Base-by-base conservation (phyloP, 2,329 filamentous ascomycete genomes). In the Pseudogymnoascus verrucosus region DNA sequence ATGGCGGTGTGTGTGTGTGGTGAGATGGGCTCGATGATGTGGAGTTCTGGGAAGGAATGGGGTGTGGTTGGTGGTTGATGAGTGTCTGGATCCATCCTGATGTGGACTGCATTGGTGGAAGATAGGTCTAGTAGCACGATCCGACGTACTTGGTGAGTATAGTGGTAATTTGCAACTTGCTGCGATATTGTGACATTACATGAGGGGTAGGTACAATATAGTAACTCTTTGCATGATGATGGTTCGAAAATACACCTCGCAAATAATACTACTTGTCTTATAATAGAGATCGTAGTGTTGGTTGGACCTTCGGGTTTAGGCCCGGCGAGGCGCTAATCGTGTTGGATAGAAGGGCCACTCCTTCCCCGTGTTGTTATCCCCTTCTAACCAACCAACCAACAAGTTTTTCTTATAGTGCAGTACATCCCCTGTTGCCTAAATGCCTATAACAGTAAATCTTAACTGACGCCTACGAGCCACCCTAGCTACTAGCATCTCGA, bases 1-100 rank as follows among this genome's bases (percentile, higher is more conserved):
- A 78, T 75, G 16, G 78, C 57, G 1, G 76, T 75, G 59, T 78
- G 75, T 0, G 68, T 73, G 37, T 76, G 72, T 37, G 36, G 26
- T 16, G 63, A 37, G n/a, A 57, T 61, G 8, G 70, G 67, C 26
- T 64, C 36, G 28, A 68, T 62, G 8, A 71, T 67, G 63, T 70
- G 64, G 19, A 66, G 67, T 14, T 26, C 39, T 51, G 62, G 47
- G 26, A 54, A 54, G 14, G 47, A 31, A 1, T 16, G 14, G 7
- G 23, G 2, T 16, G 26, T 5, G n/a, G 23, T 6, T 14, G 47
- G n/a, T 2, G 14, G 23, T 31, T 54, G 23, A 14, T 16, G 5
- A 10, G 23, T 10, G 14, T 31, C 10, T 54, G 47, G 14, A 28
- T 54, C 26, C 23, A 54, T 54, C 26, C 14, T 54, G 26, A 54